These are phyloP conservation scores for Trichoderma simmonsii DNA, from an alignment of 2,329 filamentous ascomycete species.

Conservation along the genomic window DNA sequence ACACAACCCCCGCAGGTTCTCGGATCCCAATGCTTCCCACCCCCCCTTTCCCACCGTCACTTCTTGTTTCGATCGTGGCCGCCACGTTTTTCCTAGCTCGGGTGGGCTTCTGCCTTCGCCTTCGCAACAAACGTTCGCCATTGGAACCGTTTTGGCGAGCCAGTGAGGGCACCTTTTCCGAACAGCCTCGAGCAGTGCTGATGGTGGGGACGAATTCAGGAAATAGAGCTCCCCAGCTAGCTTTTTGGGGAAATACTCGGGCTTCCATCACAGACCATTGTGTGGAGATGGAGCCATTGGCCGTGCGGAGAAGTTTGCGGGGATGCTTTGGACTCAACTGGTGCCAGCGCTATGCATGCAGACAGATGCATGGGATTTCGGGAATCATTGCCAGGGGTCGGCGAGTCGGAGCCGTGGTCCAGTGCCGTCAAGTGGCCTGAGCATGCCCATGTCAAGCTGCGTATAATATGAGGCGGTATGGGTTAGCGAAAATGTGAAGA, in stretches of 20 bases:
- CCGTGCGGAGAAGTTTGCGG: neutral
- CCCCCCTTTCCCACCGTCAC: neutral
- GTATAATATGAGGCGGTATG: neutral
- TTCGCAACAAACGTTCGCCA: neutral
- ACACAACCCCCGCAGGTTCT: constrained; percentile 2
- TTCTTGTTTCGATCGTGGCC: neutral
- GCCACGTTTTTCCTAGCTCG: constrained; percentile 8
- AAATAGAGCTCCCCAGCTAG: neutral
- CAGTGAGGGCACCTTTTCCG: neutral
- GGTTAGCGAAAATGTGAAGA: neutral
- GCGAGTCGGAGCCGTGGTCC: neutral
- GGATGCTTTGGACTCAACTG: neutral
- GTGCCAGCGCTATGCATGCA: neutral
- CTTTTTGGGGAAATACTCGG: constrained; percentile 16
- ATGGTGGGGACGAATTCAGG: constrained; percentile 39
- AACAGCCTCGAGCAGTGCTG: constrained; percentile 24
- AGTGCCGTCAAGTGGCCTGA: neutral
- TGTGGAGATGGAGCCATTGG: neutral
- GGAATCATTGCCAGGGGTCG: neutral
- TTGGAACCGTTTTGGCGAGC: neutral
- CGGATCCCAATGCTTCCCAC: neutral
- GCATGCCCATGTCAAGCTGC: neutral
- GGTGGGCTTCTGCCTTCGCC: neutral
- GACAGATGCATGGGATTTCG: neutral
- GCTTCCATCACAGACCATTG: neutral